Conservation (phyloP, 208 protist species). For the Trypanosomatidae sp. region DNA sequence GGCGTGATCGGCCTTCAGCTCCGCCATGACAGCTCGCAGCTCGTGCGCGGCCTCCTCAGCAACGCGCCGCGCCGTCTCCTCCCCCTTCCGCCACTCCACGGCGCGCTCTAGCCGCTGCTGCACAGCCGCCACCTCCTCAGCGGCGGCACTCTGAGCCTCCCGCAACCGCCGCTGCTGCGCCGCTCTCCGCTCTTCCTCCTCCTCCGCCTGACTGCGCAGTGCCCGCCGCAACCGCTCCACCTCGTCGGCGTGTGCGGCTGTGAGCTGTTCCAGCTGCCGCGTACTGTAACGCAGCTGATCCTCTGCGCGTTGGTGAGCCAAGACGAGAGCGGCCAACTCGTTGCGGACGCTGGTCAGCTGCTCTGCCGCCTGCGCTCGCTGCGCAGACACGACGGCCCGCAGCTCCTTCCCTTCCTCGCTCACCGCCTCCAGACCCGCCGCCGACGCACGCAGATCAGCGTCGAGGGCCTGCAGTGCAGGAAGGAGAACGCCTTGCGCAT, state of each 20-base stretch:
- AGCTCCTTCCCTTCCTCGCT: no score
- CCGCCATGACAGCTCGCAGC: conserved; percentile 2
- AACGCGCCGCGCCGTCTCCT: conserved; percentile 6
- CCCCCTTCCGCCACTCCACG: neutral
- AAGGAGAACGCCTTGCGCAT: neutral
- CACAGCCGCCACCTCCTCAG: conserved; percentile 1
- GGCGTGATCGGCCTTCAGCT: no score
- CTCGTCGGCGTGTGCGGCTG: no score
- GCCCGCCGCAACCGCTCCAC: conserved; percentile 13
- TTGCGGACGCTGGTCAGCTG: no score
- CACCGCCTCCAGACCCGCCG: no score
- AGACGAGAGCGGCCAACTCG: no score
- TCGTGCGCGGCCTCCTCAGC: conserved; percentile 2
- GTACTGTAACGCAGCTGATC: no score
- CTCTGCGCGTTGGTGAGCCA: no score
- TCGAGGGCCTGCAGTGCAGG: neutral
- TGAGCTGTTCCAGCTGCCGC: no score
- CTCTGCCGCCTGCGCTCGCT: no score
- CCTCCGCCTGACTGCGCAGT: conserved; percentile 8
- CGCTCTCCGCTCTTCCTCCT: conserved; percentile 12
- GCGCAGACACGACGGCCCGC: no score
- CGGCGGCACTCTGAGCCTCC: conserved; percentile 8
- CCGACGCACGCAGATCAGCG: no score
- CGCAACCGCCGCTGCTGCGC: conserved; percentile 14
- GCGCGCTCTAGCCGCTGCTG: conserved; percentile 12